These are phyloP conservation scores for Coniosporium tulheliwenetii DNA, from an alignment of 2,329 filamentous ascomycete genomes.

Conservation along the genomic window DNA sequence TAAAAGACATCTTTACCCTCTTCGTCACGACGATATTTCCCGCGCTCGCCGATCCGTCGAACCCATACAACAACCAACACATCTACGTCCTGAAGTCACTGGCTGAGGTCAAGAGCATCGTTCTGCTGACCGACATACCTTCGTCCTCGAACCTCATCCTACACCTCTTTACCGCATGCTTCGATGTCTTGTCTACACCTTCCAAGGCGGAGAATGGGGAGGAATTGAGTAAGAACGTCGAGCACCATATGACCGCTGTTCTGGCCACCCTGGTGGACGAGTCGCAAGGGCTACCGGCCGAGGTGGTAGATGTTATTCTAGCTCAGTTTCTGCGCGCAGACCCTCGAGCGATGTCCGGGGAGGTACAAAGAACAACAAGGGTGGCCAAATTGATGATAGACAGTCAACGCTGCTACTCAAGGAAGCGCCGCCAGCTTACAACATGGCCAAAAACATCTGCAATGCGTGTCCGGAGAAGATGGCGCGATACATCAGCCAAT, in stretches of 20 bases:
- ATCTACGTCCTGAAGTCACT: conserved; percentile 81
- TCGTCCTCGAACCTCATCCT: conserved; percentile 65
- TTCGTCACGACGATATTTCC: conserved; percentile 75
- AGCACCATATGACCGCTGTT: conserved; percentile 79
- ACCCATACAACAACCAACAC: conserved; percentile 87
- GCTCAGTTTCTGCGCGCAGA: conserved; percentile 89
- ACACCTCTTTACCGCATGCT: conserved; percentile 73
- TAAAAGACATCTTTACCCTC: conserved; percentile 92
- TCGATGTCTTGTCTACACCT: conserved; percentile 75
- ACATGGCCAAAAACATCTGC: conserved; percentile 92
- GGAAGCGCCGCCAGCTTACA: conserved; percentile 80
- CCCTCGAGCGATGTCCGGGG: conserved; percentile 35
- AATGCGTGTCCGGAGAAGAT: conserved; percentile 83
- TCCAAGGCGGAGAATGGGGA: conserved; percentile 63
- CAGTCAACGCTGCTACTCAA: conserved; percentile 76
- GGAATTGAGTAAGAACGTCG: conserved; percentile 79
- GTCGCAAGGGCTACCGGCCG: conserved; percentile 56
- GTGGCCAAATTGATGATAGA: conserved; percentile 47
- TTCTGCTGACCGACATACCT: conserved; percentile 78
- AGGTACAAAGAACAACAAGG: conserved; percentile 33
- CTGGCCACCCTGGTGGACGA: conserved; percentile 81
- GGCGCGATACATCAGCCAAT: conserved; percentile 85
- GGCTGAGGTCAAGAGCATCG: conserved; percentile 84
- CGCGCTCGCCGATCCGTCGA: conserved; percentile 67
- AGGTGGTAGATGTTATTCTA: conserved; percentile 83